Evolutionary conservation across 192 early-diverging fungal species (phyloP), one percentile per base, ranked within the genome.

Genomic region (Umbelopsis isabellina): DNA sequence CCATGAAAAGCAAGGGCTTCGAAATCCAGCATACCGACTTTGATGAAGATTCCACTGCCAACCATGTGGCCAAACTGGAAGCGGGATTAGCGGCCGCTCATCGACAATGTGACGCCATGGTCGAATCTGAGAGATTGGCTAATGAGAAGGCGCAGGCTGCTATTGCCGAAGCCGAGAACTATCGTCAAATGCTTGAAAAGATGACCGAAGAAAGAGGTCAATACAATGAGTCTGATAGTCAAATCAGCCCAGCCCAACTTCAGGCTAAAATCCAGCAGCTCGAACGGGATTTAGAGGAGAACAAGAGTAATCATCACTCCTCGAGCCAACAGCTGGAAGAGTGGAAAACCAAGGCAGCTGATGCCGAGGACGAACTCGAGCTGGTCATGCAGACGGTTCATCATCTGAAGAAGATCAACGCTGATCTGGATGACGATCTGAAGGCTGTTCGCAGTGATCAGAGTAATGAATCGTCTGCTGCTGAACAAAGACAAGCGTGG

Each of bases 1-100:
- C 80, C 16, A 80, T 87, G 80, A 75, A 35, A 12, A 61, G 37
- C 55, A 61, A 61, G 55, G 55, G 55, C 30, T 61, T 61, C 30
- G 30, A 61, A 35, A 61, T 61, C 33, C 27, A 61, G 2, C 10
- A 61, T 7, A 25, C 27, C 12, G 55, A 61, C 12, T 61, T 61
- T 13, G 55, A 61, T 61, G 15, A 35, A 35, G 55, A 27, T 0
- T 61, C 55, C 0, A 16, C 27, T 2, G 33, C 55, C 13, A 30
- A 18, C 6, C 55, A 61, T 16, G 33, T 61, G 10, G 55, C 55
- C 7, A 61, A 61, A 35, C 55, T 61, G 16, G 27, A 61, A 35
- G 55, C 55, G 13, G 55, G 33, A 13, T 15, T 61, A 35, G 55
- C 55, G 12, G 33, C 23, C 18, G 30, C 55, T 35, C 55, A 30